phyloP scores from a whole-genome alignment of 805 yeast genomes.

The Wickerhamiella brachini region DNA sequence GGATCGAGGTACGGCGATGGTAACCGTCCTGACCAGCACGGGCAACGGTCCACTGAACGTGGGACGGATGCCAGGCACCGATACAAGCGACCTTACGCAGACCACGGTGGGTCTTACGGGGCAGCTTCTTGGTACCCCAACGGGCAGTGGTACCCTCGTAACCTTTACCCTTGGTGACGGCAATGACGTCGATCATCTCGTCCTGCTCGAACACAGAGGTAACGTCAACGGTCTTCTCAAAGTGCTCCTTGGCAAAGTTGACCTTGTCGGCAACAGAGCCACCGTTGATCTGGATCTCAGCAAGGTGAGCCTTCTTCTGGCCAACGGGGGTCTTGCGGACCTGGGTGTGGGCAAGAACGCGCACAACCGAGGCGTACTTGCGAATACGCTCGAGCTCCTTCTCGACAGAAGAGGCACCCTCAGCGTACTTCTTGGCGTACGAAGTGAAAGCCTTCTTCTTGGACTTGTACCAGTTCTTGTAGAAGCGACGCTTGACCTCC shows the following conservation, averaged over 20 bases:
- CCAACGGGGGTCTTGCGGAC: constrained; percentile 96
- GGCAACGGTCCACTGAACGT: constrained; percentile 99
- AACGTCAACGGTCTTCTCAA: constrained; percentile 95
- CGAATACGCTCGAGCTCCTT: constrained; percentile 96
- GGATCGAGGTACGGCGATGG: constrained; percentile 99
- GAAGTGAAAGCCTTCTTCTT: constrained; percentile 99
- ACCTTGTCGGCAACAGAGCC: constrained; percentile 97
- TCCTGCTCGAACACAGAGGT: constrained; percentile 95
- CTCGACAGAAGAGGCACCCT: constrained; percentile 75
- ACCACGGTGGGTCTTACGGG: constrained; percentile 99
- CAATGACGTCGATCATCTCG: constrained; percentile 97
- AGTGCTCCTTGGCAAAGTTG: constrained; percentile 97
- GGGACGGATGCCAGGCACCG: constrained; percentile 99
- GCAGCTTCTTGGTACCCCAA: constrained; percentile 99
- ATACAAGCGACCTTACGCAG: constrained; percentile 99
- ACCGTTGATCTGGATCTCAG: constrained; percentile 99
- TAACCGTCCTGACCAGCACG: constrained; percentile 99
- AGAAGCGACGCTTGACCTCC: constrained; percentile 99
- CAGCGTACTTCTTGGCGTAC: constrained; percentile 96
- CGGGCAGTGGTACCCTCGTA: constrained; percentile 99
- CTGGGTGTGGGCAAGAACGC: constrained; percentile 99
- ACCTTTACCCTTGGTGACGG: constrained; percentile 99
- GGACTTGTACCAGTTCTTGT: constrained; percentile 99
- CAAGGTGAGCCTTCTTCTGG: constrained; percentile 99
- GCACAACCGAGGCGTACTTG: constrained; percentile 96